Base-by-base conservation (phyloP, 768 basidiomycete genomes). In the Gloeophyllum trabeum region DNA sequence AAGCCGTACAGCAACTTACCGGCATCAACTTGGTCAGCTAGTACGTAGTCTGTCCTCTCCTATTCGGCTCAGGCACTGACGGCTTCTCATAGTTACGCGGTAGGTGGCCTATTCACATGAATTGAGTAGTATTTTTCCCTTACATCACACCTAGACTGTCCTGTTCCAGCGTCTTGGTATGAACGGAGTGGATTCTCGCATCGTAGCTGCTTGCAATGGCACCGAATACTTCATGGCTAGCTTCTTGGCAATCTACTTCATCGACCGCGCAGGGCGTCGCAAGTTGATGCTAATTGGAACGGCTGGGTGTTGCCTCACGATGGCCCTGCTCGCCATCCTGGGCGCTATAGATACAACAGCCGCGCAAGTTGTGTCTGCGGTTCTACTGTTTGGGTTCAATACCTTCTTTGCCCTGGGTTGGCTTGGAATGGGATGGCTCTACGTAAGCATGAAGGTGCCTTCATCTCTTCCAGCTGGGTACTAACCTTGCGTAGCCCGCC, bases 401-500 rank as follows among this genome's bases (percentile, higher is more conserved):
- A 53, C 54, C 14, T 61, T 55, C 48, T 66, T 66, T 47, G 58
- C 60, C 3, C 46, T 58, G 32, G 64, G 62, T 2, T 65, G 62
- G 61, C 57, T 65, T 10, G 58, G 61, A 6, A 57, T 61, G 46
- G 58, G 61, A 1, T 65, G 61, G 58, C 48, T 64, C 21, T 63
- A 51, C 20, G n/a, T n/a, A n/a, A n/a, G n/a, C 62, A 10, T 39
- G 22, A n/a, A n/a, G n/a, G n/a, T n/a, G n/a, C n/a, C n/a, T n/a
- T n/a, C n/a, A n/a, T n/a, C n/a, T n/a, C n/a, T n/a, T n/a, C n/a
- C n/a, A n/a, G 78, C 55, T 81, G 32, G 76, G 79, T 14, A 77
- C 79, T 71, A 77, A 79, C 1, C 81, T 78, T 76, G 61, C 81
- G 45, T 79, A 77, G 49, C 76, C 79, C 46, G 78, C 77, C 14